phyloP scores from a whole-genome alignment of 352 stramenopile genomes.

The Pythium volutum region DNA sequence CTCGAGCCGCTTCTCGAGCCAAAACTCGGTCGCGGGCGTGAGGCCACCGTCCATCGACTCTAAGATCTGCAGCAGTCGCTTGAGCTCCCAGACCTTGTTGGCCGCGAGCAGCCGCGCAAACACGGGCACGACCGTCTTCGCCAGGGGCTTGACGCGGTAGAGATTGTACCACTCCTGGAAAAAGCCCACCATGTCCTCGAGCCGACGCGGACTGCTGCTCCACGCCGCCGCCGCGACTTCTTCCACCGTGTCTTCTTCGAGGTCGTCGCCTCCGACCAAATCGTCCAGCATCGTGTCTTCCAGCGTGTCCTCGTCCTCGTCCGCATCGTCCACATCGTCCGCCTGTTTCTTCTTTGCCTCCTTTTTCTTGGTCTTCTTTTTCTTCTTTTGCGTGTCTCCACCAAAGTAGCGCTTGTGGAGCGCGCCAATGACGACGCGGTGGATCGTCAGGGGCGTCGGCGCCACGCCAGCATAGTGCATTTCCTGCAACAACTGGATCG shows the following conservation, averaged over 20 bases:
- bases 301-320: constrained; percentile 17
- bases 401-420: constrained; percentile 40
- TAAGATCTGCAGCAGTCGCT: constrained; percentile 70
- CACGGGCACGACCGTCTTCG: constrained; percentile 76
- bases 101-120: constrained; percentile 51
- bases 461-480: constrained; percentile 77
- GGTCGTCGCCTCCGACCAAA: constrained; percentile 34
- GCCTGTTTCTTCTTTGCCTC: background rate
- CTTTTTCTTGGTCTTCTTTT: constrained; percentile 4
- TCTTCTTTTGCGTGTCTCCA: background rate
- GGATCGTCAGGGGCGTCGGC: constrained; percentile 62
- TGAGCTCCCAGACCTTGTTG: constrained; percentile 56
- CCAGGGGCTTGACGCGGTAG: constrained; percentile 55
- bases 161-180: constrained; percentile 88
- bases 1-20: constrained; percentile 68
- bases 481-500: constrained; percentile 66
- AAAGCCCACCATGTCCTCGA: constrained; percentile 68
- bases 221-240: constrained; percentile 6
- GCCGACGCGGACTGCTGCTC: constrained; percentile 35
- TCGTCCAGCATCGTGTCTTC: background rate
- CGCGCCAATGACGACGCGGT: constrained; percentile 63
- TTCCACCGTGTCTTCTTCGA: constrained; percentile 15
- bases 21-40: constrained; percentile 58
- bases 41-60: constrained; percentile 72
- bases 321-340: constrained; percentile 28